Base-by-base conservation (phyloP, 495 filamentous ascomycete species). In the Hypoxylon crocopeplum region DNA sequence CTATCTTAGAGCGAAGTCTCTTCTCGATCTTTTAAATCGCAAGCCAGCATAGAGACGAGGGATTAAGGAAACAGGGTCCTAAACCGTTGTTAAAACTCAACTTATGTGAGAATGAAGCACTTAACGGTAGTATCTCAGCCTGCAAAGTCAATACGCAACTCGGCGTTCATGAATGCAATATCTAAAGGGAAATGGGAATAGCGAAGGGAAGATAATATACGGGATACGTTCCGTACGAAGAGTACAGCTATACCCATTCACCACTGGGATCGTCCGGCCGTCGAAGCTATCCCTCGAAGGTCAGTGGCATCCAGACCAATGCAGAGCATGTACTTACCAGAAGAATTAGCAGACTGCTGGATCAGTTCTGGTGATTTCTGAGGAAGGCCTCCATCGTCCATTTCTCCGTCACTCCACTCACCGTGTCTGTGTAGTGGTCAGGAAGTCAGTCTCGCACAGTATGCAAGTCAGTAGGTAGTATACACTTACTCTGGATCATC, bases 321-420 rank as follows among this genome's bases (percentile, higher is more conserved):
- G n/a, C 2, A 6, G n/a, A 11, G 2, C 8, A 3, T 19, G 17
- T 33, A 25, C 56, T 41, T 41, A 53, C 56, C 27, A 21, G 2
- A 3, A 15, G 30, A 2, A 6, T 20, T 3, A 7, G 10, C 10
- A 21, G 36, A 19, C 13, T 29, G 17, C 44, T 7, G 16, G 12
- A 16, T 21, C 3, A 19, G 45, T 5, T 52, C 48, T 6, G 21
- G 3, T 10, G 67, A 59, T 39, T 52, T 54, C 17, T 41, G 32
- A 29, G 64, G 60, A 10, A n/a, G 22, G 17, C 65, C 68, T 37
- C 68, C 68, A 16, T 70, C 64, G 25, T 70, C 68, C 15, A 45
- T 56, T n/a, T 51, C 48, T 7, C 64, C 68, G 22, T 70, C 64
- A 12, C 60, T 66, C 64, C 64, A 70, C 17, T 68, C 68, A 12